Percentiles rank a stretch among this genome's conserved stretches.
Evolutionary conservation across 805 yeast species (phyloP).

Genomic region (Ogataea chonburiensis): DNA sequence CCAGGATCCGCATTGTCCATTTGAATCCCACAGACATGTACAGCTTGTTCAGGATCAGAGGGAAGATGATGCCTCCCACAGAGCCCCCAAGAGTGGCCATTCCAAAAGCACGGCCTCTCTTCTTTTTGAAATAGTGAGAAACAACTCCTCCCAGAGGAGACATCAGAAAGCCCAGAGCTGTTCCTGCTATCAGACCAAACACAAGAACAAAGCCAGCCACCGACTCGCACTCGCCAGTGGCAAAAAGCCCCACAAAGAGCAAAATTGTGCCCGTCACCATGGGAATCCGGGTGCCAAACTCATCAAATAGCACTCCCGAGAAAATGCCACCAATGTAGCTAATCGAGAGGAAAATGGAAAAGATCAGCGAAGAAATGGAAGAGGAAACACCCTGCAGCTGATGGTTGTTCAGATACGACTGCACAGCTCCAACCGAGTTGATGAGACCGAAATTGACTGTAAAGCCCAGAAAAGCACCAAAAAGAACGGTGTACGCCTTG

Average conservation of each 20-base stretch:
- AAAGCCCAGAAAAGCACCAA: constrained; percentile 59
- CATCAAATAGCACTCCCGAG: constrained; percentile 58
- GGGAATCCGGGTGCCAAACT: constrained; percentile 46
- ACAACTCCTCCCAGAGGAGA: constrained; percentile 45
- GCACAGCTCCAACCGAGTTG: constrained; percentile 61
- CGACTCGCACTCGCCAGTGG: constrained; percentile 43
- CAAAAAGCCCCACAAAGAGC: constrained; percentile 49
- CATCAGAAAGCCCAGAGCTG: constrained; percentile 43
- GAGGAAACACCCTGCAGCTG: constrained; percentile 47
- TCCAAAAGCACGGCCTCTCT: constrained; percentile 39
- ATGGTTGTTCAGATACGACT: constrained; percentile 55
- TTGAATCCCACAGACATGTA: constrained; percentile 51
- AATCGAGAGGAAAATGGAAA: constrained; percentile 53
- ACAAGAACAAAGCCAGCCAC: constrained; percentile 42
- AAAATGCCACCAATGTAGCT: constrained; percentile 49
- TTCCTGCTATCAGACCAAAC: constrained; percentile 40
- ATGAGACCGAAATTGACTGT: constrained; percentile 54
- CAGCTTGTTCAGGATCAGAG: constrained; percentile 48
- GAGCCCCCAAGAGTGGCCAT: constrained; percentile 54
- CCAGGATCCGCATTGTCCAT: constrained; percentile 58
- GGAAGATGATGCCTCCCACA: constrained; percentile 62
- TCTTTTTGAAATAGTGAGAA: constrained; percentile 45
- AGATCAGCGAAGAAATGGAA: constrained; percentile 61
- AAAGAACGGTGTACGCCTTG: constrained; percentile 52
- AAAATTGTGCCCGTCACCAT: constrained; percentile 42